Evolutionary conservation across 805 yeast genomes (phyloP), one percentile per base, ranked within the genome.

Genomic region (Lipomyces spencermartinsiae): DNA sequence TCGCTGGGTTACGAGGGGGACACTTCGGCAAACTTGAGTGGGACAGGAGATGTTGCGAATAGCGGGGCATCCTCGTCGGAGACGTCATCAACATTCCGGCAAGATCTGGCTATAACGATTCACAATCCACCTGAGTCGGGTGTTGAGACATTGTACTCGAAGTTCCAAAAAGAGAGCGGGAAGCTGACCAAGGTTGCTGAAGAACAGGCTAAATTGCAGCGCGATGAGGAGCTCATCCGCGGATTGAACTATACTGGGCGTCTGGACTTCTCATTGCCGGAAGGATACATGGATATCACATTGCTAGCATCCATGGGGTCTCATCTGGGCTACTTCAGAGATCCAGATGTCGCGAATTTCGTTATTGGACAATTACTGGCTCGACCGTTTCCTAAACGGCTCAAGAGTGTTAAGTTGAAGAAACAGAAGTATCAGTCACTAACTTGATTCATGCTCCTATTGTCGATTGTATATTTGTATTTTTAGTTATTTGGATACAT

Each of bases 291-390:
- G 74, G 97, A 93, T 73, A 84, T 93, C 25, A 90, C 96, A 35
- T 78, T 92, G 46, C 82, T 94, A 10, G 85, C 92, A 2, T 95
- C 97, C 0, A 82, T 94, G 10, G 85, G 92, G 1, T 95, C 97
- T 0, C 99, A 94, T 78, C 87, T 91, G 14, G 87, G 92, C 59
- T 94, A 94, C 77, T 89, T 94, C 76, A 97, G 92, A 75, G 97
- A 92, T 73, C 84, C 87, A 61, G 93, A 93, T 74, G 87, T 94
- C 49, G 93, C 96, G 0, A 89, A 89, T 0, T 93, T 94, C 73
- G 77, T 94, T 4, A 78, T 93, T 76, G 82, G 81, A 59, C 93
- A 92, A 75, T 76, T 90, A 8, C 69, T 70, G 39, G 64, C 71
- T 8, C 35, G 71, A 29, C 72, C 72, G 51, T 35, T 59, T 49